Base-by-base conservation (phyloP, 257 asterid species). In the Rhazya stricta region DNA sequence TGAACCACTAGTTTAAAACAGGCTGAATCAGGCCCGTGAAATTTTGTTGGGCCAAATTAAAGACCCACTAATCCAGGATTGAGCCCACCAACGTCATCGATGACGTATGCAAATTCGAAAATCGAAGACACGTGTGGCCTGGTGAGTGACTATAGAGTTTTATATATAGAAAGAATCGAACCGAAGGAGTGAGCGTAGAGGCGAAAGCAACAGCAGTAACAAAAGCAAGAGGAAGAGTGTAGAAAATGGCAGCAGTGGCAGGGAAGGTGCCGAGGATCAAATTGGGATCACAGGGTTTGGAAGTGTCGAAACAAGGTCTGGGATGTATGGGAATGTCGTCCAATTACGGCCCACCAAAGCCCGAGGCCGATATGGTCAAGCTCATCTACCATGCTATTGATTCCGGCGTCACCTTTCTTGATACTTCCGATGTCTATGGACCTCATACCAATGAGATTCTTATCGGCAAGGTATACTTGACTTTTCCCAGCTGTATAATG, bases 301-400 rank as follows among this genome's bases (percentile, higher is more conserved):
- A 51, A 51, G 58, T 51, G 25, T 51, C 58, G 58, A 51, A 51
- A 51, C 58, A 51, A 51, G 79, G 84, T 3, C 72, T 80, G 15
- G 84, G 84, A 0, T 80, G 84, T 37, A 79, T 81, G 86, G 71
- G 85, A 1, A 84, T 84, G 88, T 79, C 88, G 0, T 6, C 70
- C 23, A 21, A 16, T 12, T 79, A 84, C 77, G 83, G 87, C 27
- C 76, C 77, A n/a, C 58, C 81, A n/a, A 83, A 78, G 74, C 83
- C 85, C 51, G 83, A 76, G 30, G 56, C 83, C 18, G 87, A 83
- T 8, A 83, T 81, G 85, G 81, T 84, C 77, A 36, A 80, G 6
- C 56, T 84, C 66, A 82, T 84, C 63, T 83, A 63, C 63, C 74
- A 84, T 23, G 85, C 87, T 9, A 57, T 84, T 42, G 63, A 78